Base-by-base conservation (phyloP, 306 rosid species). In the Luffa acutangula region DNA sequence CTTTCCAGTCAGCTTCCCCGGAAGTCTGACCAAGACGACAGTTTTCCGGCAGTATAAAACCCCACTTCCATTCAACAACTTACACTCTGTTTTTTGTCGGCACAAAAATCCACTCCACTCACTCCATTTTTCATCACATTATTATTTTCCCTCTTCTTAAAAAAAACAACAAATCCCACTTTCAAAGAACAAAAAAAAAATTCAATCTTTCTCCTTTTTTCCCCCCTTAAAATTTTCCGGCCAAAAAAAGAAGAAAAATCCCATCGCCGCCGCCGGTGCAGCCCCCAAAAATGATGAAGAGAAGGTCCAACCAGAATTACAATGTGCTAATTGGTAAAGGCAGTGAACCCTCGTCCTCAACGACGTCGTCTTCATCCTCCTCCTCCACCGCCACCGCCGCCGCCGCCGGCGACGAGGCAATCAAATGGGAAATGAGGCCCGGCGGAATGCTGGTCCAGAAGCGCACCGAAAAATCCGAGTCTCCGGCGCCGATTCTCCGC, bases 381-480 rank as follows among this genome's bases (percentile, higher is more conserved):
- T 18, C 33, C 9, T 37, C 49, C 5, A 18, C 60, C 31, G 18
- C 49, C 5, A 18, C 60, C 31, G 18, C 60, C 2, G 43, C 85
- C 12, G 60, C 84, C 10, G 51, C 90, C 8, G 34, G 63, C n/a
- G 85, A 88, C 15, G 85, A 86, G 58, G 83, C 69, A 5, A 25
- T 64, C 2, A 85, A 86, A 80, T 92, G 98, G 96, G 97, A 92
- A 83, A 89, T 87, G 94, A 79, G 98, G 58, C 97, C 98, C 0
- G 93, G 96, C 34, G 97, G 97, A 79, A 92, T 94, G 97, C 17
- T 94, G 77, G 98, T 94, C 1, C 97, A 94, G 85, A 88, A 85
- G 80, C 81, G 92, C 20, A 66, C 9, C 21, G 85, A 41, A 1
- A 74, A 76, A 45, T 17, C 81, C 6, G 88, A 87, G 2, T 56